A percentile compares a stretch with the other conserved stretches of the same genome.
Evolutionary conservation across 2,329 filamentous ascomycete genomes (phyloP).

Genomic region (Plenodomus biglobosus): DNA sequence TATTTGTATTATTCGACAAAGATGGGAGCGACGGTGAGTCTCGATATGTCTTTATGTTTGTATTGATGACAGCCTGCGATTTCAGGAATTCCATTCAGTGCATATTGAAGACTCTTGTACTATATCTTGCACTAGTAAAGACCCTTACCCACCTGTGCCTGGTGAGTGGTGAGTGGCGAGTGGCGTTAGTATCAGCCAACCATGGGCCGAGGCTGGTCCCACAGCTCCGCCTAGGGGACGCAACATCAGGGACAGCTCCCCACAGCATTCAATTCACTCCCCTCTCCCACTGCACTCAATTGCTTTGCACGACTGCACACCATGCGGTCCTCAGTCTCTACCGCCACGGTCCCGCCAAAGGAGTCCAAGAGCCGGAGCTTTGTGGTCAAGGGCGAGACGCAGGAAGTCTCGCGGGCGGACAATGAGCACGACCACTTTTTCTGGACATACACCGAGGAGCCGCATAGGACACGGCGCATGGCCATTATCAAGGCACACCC

Average conservation of each 20-base stretch:
- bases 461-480: slow-evolving; percentile 83
- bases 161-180: neutral
- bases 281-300: neutral
- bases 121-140: too few relatives aligned
- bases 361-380: slow-evolving; percentile 27
- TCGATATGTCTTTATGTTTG: too few relatives aligned
- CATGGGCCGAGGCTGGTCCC: slow-evolving; percentile 6
- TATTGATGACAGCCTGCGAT: too few relatives aligned
- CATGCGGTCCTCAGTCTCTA: slow-evolving; percentile 44
- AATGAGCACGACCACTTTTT: slow-evolving; percentile 69
- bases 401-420: slow-evolving; percentile 11
- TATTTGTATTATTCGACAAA: too few relatives aligned
- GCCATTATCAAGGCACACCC: slow-evolving; percentile 98
- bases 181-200: slow-evolving; percentile 9
- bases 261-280: slow-evolving; percentile 2
- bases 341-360: slow-evolving; percentile 31
- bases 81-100: too few relatives aligned
- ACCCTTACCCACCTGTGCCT: too few relatives aligned
- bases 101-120: too few relatives aligned
- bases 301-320: slow-evolving; percentile 8
- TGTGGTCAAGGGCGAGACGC: slow-evolving; percentile 24
- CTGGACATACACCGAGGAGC: slow-evolving; percentile 99
- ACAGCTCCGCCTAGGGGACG: slow-evolving; percentile 7
- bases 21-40: too few relatives aligned
- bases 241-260: slow-evolving; percentile 7